Base-by-base conservation (phyloP, 257 asterid genomes). In the Fraxinus excelsior region DNA sequence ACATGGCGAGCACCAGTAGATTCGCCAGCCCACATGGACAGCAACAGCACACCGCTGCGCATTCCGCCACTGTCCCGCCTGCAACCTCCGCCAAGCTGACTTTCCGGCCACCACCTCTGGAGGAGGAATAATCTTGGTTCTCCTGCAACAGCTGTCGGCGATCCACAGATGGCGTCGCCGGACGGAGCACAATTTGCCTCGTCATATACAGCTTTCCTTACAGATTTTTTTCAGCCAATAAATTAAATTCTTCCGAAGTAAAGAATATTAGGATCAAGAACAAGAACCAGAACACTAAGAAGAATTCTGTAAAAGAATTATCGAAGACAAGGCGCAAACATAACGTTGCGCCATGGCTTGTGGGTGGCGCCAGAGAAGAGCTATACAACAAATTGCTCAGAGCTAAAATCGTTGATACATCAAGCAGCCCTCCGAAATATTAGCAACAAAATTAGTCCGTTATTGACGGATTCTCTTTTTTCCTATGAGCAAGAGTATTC, bases 31-130 rank as follows among this genome's bases (percentile, higher is more conserved):
- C 88, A 42, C 91, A 87, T 0, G 91, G 91, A 8, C 87, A 83
- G 49, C 91, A 87, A 51, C 89, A 87, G 67, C 85, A 83, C 0
- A 87, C 68, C 18, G 89, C 91, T 2, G 85, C 85, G 76, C 91
- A 87, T 31, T 87, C 90, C 0, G 91, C 91, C 5, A 87, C 64
- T 0, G 91, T 85, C 3, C 85, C 91, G 11, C 91, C 91, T 2
- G 81, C 86, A 1, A 84, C 84, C 81, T 87, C 91, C 42, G 81
- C 88, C 49, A 83, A 66, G 70, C 89, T 67, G 7, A 44, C 72
- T 32, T 38, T 74, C 34, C 78, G 35, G 51, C 40, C 31, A 0
- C 79, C 60, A 2, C 73, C 58, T 16, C 78, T 62, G 34, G 68
- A 34, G 5, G 84, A 80, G 5, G 84, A 81, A 4, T 10, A 11